Evolutionary conservation across 2,329 filamentous ascomycete species (phyloP), one percentile per base, ranked within the genome.

Genomic region (Penicillium sp.): DNA sequence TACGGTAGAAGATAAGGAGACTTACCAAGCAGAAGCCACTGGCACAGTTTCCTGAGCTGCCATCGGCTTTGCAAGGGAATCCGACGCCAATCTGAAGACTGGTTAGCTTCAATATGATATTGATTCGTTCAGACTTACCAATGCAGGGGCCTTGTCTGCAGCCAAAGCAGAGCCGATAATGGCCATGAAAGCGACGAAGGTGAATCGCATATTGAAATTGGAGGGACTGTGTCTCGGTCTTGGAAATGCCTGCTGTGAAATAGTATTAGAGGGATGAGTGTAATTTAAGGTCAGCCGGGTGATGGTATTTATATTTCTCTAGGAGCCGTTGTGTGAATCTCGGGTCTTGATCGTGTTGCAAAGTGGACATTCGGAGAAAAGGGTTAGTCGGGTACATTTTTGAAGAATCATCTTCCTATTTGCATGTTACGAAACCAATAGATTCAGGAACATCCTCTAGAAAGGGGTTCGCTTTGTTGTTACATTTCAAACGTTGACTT

Each of bases 1-100:
- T 33, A 11, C 1, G 2, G 15, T 16, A n/a, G 0, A 19, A 29
- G 9, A 9, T 2, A n/a, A 19, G 6, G 23, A 23, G 16, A 6
- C 48, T 0, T 34, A 52, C 53, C 48, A 56, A 16, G 5, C 53
- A 56, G 34, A 52, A 56, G 1, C 41, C 41, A 19, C 53, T 56
- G 3, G 41, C 34, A 33, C 53, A 56, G 33, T 52, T 47, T 23
- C 53, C 53, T 5, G 29, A 23, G 36, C 48, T 56, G n/a, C 53
- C 53, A 29, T 56, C 53, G 5, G 33, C n/a, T 15, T 38, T 56
- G 41, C 53, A 56, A 6, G 40, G 40, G 19, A n/a, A n/a, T 15
- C 48, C 41, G n/a, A 8, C 9, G 2, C 8, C 19, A 41, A 56
- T 52, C 53, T 56, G 8, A 27, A 13, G 5, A 4, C 34, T 16